Base-by-base conservation (phyloP, 2,329 filamentous ascomycete genomes). In the Monosporascus sp. region DNA sequence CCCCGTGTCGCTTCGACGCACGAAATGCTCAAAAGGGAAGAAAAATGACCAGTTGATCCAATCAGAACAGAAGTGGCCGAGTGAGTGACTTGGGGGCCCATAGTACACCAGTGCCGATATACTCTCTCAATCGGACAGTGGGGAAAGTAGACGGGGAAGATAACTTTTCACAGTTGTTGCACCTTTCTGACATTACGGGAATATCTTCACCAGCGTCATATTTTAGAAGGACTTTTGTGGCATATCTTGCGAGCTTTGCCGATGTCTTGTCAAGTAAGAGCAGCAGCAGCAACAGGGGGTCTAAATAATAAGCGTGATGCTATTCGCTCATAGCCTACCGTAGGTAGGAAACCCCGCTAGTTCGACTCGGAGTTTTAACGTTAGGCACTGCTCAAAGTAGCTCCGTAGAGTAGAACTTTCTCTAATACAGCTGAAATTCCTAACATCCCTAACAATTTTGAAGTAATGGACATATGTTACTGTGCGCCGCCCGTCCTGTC, bases 1-100 rank as follows among this genome's bases (percentile, higher is more conserved):
- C 20, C 19, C 19, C n/a, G 14, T 43, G 20, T 43, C 9, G 40
- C 40, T 24, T 20, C 7, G 19, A 43, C 19, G 40, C 11, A 43
- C 8, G 19, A 20, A 11, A 20, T 24, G 40, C 19, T 43, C 40
- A 7, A 43, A 19, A 5, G 40, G 31, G 31, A 5, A 35, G 1
- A 2, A 35, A 35, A 35, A 35, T 14, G 31, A 35, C 31, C 11
- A 35, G 31, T 35, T 35, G 9, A 35, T 14, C 31, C 31, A 35
- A 35, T 35, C 11, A 35, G 9, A 58, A 58, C 35, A 48, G 40
- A 52, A 16, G 37, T 31, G 37, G 24, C 49, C 49, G 56, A 9
- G 11, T 35, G 31, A 1, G 11, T 35, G 14, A 31, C 27, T 35
- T 2, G 14, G 9, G 9, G 9, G 31, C 31, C 11, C 31, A 14